These are phyloP conservation scores for Tricholoma matsutake DNA, from an alignment of 768 basidiomycete genomes.

Conservation along the genomic window DNA sequence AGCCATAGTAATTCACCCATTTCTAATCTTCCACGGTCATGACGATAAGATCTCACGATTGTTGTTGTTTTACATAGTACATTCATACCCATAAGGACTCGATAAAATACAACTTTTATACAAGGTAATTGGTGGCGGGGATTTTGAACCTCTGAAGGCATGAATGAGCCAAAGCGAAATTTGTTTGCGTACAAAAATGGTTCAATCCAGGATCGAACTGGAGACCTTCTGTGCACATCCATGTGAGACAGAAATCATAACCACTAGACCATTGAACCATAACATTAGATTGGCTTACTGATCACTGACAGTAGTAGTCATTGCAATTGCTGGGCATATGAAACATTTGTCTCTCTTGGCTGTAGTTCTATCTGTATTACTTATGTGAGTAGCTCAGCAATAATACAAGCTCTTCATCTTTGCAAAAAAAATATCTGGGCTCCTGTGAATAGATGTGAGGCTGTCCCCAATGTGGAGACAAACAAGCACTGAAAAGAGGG, in stretches of 20 bases:
- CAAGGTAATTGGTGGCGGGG: constrained; percentile 9
- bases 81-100: constrained; percentile 14
- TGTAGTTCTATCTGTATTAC: too few species aligned
- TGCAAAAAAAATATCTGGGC: too few species aligned
- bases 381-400: too few species aligned
- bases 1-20: constrained; percentile 55
- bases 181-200: constrained; percentile 20
- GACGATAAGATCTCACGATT: constrained; percentile 13
- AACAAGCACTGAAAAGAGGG: too few species aligned
- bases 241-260: constrained; percentile 41
- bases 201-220: constrained; percentile 44
- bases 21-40: constrained; percentile 17
- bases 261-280: constrained; percentile 28
- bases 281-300: too few species aligned
- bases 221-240: constrained; percentile 38
- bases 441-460: too few species aligned
- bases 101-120: constrained; percentile 13
- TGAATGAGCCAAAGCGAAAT: too few species aligned
- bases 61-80: constrained; percentile 3
- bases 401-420: too few species aligned
- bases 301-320: too few species aligned
- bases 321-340: too few species aligned
- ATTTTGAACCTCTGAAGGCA: background rate
- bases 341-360: too few species aligned
- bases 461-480: too few species aligned